Base-by-base conservation (phyloP, 2,329 filamentous ascomycete genomes). In the Colletotrichum brevisporum region DNA sequence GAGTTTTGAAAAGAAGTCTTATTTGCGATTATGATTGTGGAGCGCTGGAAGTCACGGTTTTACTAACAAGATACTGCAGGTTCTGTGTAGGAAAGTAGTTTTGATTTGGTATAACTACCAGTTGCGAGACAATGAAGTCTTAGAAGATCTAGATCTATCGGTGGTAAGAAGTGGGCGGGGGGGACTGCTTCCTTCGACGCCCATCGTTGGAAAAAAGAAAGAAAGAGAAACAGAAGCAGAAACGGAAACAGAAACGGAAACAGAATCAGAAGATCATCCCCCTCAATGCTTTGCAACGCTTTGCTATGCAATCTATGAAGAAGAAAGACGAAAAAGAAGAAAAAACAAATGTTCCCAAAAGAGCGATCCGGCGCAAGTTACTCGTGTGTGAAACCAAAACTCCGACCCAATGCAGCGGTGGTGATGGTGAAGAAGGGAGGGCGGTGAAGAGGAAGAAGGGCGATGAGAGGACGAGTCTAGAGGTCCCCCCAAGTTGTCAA, bases 11-110 rank as follows among this genome's bases (percentile, higher is more conserved):
- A 39, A 5, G 36, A 13, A 31, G 15, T 24, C 21, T 24, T 24
- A 5, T 51, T 26, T 21, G 3, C 47, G 6, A 45, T 53, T 13
- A 27, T 63, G 21, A 24, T 24, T 50, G 58, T 48, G 6, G 59
- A 51, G 41, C 15, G 2, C 6, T 26, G 13, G 12, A 27, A 5
- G 50, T 52, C 36, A 50, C 21, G 47, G 1, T 9, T 31, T 31
- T 27, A 51, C 56, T 66, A 12, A 69, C 61, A 55, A 5, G 2
- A 26, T 12, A 13, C 1, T 15, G 15, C 73, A 88, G 86, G 71
- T 89, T 89, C 70, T 89, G 86, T 75, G 86, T 89, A 48, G 86
- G 86, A 73, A 88, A 88, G 74, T 87, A 78, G 77, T 66, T 66
- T 4, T 36, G 31, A 45, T 43, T 63, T 63, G 31, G 21, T n/a